Evolutionary conservation across 176 grass and related monocot species (phyloP).

Genomic region (Paspalum notatum): DNA sequence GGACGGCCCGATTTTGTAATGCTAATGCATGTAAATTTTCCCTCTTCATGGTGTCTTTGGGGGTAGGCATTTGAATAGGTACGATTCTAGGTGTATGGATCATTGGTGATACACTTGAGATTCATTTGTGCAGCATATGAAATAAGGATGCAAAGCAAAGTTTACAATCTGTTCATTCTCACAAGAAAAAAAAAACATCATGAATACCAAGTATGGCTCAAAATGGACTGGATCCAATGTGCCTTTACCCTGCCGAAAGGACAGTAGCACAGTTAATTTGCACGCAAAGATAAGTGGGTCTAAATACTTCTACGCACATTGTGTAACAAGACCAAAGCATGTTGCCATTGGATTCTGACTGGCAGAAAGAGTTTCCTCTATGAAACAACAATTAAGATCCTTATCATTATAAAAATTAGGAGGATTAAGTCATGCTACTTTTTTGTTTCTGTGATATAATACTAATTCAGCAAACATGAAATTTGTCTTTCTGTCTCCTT

Average conservation of each 20-base stretch:
- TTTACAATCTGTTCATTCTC: neutral
- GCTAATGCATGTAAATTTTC: neutral
- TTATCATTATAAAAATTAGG: neutral
- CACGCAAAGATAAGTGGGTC: neutral
- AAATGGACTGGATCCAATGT: neutral
- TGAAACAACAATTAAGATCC: neutral
- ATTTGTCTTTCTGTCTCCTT: neutral
- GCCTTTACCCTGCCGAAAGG: neutral
- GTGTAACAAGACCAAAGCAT: neutral
- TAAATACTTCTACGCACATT: no score
- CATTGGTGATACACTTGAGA: neutral
- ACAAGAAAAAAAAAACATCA: neutral
- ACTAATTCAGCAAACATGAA: neutral
- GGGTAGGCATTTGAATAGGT: neutral
- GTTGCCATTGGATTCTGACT: neutral
- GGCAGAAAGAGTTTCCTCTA: neutral
- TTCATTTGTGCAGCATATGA: neutral
- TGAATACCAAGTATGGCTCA: neutral
- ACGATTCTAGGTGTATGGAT: neutral
- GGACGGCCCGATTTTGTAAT: neutral
- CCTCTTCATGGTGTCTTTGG: neutral
- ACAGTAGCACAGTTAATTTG: neutral
- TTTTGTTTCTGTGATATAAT: neutral
- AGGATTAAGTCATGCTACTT: neutral
- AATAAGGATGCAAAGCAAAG: neutral